Base-by-base conservation (phyloP, 1,139 yeast species). In the Debaryomyces nepalensis region DNA sequence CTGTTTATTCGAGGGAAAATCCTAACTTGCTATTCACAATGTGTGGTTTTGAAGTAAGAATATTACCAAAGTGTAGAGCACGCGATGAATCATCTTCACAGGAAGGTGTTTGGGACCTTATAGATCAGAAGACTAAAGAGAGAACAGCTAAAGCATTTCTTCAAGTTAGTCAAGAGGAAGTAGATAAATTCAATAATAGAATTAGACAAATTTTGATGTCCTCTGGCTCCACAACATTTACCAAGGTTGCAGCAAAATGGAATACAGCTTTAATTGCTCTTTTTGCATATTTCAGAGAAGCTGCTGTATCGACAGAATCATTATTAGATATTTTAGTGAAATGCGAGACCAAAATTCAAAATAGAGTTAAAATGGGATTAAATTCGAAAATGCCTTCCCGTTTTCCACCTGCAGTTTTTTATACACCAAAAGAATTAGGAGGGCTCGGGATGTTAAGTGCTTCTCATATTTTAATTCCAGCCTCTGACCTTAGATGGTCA, bases 371-470 rank as follows among this genome's bases (percentile, higher is more conserved):
- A 60, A 80, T 93, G 70, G 99, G 99, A 0, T 73, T 95, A 47
- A 95, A 95, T 57, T 91, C 98, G 6, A 95, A 95, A 64, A 95
- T 95, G 99, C 99, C 99, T 0, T 84, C 97, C 0, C 75, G 99
- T 41, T 95, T 95, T 66, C 99, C 99, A 3, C 99, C 99, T 0
- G 98, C 97, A 2, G 99, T 95, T 1, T 95, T 95, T 54, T 95
- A 95, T 59, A 89, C 99, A 0, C 99, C 99, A 0, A 93, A 90
- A 54, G 99, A 95, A 60, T 68, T 95, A 7, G 99, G 99, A 40
- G 99, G 99, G 27, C 68, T 95, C 35, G 99, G 99, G 14, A 95
- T 95, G 99, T 71, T 95, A 19, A 88, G 97, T 72, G 98, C 98
- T 0, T 88, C 97, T 11, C 99, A 95, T 61, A 88, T 93, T 39